Percentiles rank a stretch among this genome's conserved stretches.
These are phyloP conservation scores for Phytophthora pseudosyringae DNA, from an alignment of 352 stramenopile genomes.

Conservation along the genomic window DNA sequence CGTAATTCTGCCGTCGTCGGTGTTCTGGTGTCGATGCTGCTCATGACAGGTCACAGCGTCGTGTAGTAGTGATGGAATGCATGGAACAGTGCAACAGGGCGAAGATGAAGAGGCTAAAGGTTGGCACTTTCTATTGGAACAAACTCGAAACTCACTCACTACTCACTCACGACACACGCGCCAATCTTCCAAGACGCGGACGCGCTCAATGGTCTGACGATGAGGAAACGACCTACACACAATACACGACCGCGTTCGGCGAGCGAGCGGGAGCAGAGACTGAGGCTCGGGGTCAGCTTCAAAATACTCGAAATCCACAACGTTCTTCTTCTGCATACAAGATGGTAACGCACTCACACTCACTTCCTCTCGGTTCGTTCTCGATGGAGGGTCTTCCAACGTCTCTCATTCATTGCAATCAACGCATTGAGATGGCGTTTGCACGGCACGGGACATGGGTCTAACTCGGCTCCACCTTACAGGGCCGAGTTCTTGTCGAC, in stretches of 20 bases:
- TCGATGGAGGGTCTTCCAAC: constrained; percentile 34
- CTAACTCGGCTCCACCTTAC: constrained; percentile 39
- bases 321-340: constrained; percentile 45
- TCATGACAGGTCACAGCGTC: constrained; percentile 6
- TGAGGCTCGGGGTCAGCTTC: constrained; percentile 29
- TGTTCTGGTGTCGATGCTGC: constrained; percentile 5
- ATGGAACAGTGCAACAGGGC: no score
- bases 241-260: constrained; percentile 36
- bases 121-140: constrained; percentile 46
- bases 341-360: constrained; percentile 40
- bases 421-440: constrained; percentile 38
- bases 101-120: constrained; percentile 31
- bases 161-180: constrained; percentile 36
- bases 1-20: neutral
- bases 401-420: constrained; percentile 44
- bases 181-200: constrained; percentile 28
- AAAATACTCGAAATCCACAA: constrained; percentile 45
- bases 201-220: constrained; percentile 31
- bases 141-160: constrained; percentile 44
- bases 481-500: constrained; percentile 80
- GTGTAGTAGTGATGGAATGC: neutral
- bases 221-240: constrained; percentile 27
- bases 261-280: constrained; percentile 37
- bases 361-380: constrained; percentile 36
- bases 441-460: constrained; percentile 34